These are phyloP conservation scores for Aureoboletus auriporus DNA, from an alignment of 768 basidiomycete genomes.

Conservation along the genomic window DNA sequence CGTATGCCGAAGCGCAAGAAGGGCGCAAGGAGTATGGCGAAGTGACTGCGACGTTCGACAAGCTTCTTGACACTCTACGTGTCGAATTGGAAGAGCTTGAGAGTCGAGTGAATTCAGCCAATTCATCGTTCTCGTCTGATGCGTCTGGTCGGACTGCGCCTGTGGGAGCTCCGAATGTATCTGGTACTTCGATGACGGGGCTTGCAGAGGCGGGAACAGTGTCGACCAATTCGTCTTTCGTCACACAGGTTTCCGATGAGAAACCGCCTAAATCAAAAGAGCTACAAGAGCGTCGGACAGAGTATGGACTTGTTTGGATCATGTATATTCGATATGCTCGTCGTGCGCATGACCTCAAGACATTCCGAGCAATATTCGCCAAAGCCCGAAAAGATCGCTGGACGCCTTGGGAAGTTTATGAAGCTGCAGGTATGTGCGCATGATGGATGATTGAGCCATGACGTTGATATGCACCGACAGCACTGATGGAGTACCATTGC, in stretches of 20 bases:
- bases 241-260: conserved; percentile 49
- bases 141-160: conserved; percentile 24
- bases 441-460: neutral
- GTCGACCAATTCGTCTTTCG: conserved; percentile 45
- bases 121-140: conserved; percentile 38
- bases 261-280: conserved; percentile 54
- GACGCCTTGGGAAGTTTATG: conserved; percentile 90
- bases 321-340: conserved; percentile 93
- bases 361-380: conserved; percentile 72
- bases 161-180: conserved; percentile 18
- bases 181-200: conserved; percentile 8
- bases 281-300: conserved; percentile 50
- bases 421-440: conserved; percentile 68
- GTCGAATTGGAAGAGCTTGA: conserved; percentile 61
- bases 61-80: conserved; percentile 64
- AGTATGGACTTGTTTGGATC: conserved; percentile 76
- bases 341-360: conserved; percentile 82
- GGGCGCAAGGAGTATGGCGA: conserved; percentile 58
- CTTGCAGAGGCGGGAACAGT: conserved; percentile 29
- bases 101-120: conserved; percentile 35
- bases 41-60: conserved; percentile 69
- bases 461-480: conserved; percentile 37
- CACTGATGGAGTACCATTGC: conserved; percentile 91
- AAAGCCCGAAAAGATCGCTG: conserved; percentile 75
- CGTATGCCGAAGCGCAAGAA: conserved; percentile 75